Evolutionary conservation across 495 filamentous ascomycete genomes (phyloP).

Genomic region (Daldinia concentrica): DNA sequence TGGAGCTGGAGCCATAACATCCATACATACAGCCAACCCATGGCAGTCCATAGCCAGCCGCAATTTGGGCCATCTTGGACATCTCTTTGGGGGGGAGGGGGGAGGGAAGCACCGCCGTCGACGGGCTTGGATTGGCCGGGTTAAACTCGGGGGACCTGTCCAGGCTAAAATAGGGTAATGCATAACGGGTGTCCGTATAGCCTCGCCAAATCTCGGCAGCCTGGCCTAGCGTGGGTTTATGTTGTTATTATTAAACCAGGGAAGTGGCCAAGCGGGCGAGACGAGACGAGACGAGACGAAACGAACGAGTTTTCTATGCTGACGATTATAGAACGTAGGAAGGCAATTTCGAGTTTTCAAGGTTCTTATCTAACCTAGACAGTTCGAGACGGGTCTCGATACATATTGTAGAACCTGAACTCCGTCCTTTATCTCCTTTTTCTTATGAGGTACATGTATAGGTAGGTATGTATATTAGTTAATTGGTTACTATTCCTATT

Average conservation of each 20-base stretch:
- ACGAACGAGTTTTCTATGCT: background rate
- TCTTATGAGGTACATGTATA: background rate
- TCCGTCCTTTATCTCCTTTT: background rate
- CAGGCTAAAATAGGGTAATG: slow-evolving; percentile 47
- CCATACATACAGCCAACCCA: background rate
- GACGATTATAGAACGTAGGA: slow-evolving; percentile 1
- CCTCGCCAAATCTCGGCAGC: slow-evolving; percentile 41
- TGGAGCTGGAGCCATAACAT: slow-evolving; percentile 16
- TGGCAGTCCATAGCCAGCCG: slow-evolving; percentile 24
- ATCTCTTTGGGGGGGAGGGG: background rate
- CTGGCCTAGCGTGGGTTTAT: slow-evolving; percentile 22
- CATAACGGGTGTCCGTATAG: slow-evolving; percentile 41
- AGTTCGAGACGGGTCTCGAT: background rate
- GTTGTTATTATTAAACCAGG: slow-evolving; percentile 17
- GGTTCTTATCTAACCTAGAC: background rate
- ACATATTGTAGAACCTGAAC: background rate
- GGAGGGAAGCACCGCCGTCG: slow-evolving; percentile 9
- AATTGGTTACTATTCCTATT: no score
- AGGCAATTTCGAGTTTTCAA: background rate
- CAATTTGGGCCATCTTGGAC: slow-evolving; percentile 31
- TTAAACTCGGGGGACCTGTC: slow-evolving; percentile 44
- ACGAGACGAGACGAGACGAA: background rate
- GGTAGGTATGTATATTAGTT: no score
- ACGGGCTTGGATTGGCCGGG: slow-evolving; percentile 44
- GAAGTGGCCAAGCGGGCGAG: background rate